Base-by-base conservation (phyloP, 2,329 filamentous ascomycete genomes). In the Beauveria sp. region DNA sequence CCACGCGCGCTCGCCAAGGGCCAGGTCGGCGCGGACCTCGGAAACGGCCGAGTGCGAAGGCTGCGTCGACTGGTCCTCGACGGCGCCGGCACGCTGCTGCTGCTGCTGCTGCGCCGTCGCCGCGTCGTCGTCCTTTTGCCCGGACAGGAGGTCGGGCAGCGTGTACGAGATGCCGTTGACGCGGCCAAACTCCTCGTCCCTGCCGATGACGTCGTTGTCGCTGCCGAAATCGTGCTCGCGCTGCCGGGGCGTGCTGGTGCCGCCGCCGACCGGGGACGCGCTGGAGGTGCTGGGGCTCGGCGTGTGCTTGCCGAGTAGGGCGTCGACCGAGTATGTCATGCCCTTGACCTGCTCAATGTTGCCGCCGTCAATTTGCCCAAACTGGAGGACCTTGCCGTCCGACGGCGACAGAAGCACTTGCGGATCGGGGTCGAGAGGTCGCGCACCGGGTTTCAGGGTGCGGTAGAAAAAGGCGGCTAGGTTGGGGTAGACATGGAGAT, bases 331-430 rank as follows among this genome's bases (percentile, higher is more conserved):
- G 76, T 99, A 99, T 1, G 95, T 99, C 82, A 99, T 95, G 64
- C 95, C 95, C 77, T 99, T 99, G 66, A 99, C 93, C 77, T 99
- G 95, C 74, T 99, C 95, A 49, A 99, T 96, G 70, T 97, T 91
- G 53, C 93, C 93, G 69, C 93, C 87, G 69, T 96, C 89, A 62
- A 99, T 97, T 68, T 87, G 87, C 12, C 95, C 95, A 68, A 92
- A 97, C 69, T 98, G 93, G 28, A 99, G 83, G 51, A 99, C 83
- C 65, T 89, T 89, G 52, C 95, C 95, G 73, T 99, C 95, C 5
- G 95, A 86, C 1, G 95, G 96, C 0, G 91, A 95, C 8, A 98
- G 78, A 5, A 99, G 77, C 10, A 91, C 89, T 69, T 90, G 88
- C 1, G 85, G 83, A 67, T 93, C 86, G 1, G 90, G 85, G 70